These are phyloP conservation scores for Hypholoma sublateritium DNA, from an alignment of 768 basidiomycete genomes.

Conservation along the genomic window DNA sequence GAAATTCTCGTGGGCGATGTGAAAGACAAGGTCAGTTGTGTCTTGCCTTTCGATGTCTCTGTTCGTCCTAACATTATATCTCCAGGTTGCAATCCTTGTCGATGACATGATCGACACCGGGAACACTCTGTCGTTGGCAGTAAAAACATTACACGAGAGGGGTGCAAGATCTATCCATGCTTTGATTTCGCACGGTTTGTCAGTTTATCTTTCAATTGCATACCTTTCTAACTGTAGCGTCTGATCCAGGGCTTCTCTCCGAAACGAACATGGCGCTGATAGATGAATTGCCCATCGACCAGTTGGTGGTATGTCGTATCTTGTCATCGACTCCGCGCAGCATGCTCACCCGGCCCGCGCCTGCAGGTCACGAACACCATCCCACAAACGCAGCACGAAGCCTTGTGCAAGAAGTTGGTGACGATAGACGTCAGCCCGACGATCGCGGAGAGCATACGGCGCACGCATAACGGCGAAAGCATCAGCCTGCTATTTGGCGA, in stretches of 20 bases:
- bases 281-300: conserved; percentile 72
- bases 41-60: neutral
- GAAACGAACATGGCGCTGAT: conserved; percentile 71
- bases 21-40: conserved; percentile 66
- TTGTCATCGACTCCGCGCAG: neutral
- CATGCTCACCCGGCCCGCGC: conserved; percentile 4
- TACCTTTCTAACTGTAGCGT: neutral
- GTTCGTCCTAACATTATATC: conserved; percentile 1
- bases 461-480: conserved; percentile 93
- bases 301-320: conserved; percentile 70
- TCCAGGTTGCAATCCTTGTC: conserved; percentile 86
- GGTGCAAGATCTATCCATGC: conserved; percentile 88
- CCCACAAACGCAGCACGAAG: conserved; percentile 73
- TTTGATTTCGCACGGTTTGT: conserved; percentile 86
- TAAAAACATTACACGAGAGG: conserved; percentile 81
- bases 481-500: conserved; percentile 88
- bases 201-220: neutral
- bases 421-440: conserved; percentile 90
- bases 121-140: conserved; percentile 82
- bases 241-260: conserved; percentile 67
- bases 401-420: conserved; percentile 70
- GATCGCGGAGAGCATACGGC: conserved; percentile 93
- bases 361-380: conserved; percentile 91
- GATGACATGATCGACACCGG: conserved; percentile 99
- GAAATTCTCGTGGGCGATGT: conserved; percentile 96